Evolutionary conservation across 768 basidiomycete genomes (phyloP).

Genomic region (Lactifluus subvellereus): DNA sequence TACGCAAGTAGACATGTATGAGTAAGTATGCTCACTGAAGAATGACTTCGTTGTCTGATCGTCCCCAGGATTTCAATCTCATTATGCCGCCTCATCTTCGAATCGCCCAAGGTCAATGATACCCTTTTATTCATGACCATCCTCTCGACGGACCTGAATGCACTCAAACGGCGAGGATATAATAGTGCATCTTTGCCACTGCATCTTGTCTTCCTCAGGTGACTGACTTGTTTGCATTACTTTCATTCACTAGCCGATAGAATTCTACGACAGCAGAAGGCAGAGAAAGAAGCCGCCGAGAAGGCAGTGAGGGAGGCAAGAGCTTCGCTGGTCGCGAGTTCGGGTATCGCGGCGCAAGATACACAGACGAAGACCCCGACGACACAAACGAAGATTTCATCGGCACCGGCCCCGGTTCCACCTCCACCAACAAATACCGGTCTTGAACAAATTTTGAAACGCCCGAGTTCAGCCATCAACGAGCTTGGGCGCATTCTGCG

Average conservation of each 20-base stretch:
- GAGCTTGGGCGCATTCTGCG: conserved; percentile 15
- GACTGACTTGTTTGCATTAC: conserved; percentile 23
- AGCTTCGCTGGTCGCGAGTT: conserved; percentile 20
- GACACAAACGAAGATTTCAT: not conserved
- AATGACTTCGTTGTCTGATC: not conserved
- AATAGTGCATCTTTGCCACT: conserved; percentile 48
- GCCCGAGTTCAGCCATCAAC: conserved; percentile 9
- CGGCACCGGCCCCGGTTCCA: not conserved
- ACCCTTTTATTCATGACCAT: conserved; percentile 89
- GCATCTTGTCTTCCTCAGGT: conserved; percentile 12
- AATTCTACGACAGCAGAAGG: conserved; percentile 79
- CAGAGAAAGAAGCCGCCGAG: conserved; percentile 53
- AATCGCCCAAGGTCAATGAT: conserved; percentile 77
- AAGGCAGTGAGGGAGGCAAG: conserved; percentile 38
- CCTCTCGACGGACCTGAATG: conserved; percentile 80
- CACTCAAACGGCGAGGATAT: conserved; percentile 78
- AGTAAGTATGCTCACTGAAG: conserved; percentile 48
- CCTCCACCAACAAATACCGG: not conserved
- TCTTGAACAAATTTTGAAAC: conserved; percentile 20
- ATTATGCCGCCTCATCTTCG: conserved; percentile 73
- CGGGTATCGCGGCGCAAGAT: conserved; percentile 5
- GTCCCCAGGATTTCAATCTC: conserved; percentile 70
- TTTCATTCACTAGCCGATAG: conserved; percentile 60
- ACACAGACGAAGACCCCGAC: conserved; percentile 7
- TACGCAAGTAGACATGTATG: conserved; percentile 81